Base-by-base conservation (phyloP, 495 filamentous ascomycete species). In the Sordaria brevicollis region DNA sequence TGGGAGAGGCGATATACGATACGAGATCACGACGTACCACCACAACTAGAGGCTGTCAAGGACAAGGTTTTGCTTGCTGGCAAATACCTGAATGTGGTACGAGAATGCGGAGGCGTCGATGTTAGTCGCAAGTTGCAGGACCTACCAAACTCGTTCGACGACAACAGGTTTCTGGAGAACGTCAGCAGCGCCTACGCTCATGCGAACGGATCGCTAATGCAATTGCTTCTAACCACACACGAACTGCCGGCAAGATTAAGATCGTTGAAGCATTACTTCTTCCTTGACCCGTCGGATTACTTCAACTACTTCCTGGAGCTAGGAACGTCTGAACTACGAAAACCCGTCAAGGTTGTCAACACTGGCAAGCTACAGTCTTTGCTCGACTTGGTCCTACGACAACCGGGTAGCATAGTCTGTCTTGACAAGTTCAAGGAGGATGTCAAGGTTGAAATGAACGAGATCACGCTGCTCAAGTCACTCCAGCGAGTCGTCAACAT, bases 1-100 rank as follows among this genome's bases (percentile, higher is more conserved):
- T 99, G 95, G 95, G 95, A 98, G 76, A 93, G 97, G 78, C 86
- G 95, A 69, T 99, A 99, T 74, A 97, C 93, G 13, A 92, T 98
- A 70, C 88, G 95, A 49, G 91, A 96, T 54, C 86, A 92, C 57
- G 93, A 95, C 68, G 89, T 98, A 13, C 95, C 95, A 3, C 94
- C 95, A 13, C 95, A 99, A 77, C 86, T 99, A 6, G 93, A 96
- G 74, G 89, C 84, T 67, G 92, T 98, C 68, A 94, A 92, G 74
- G 93, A 97, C 69, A 97, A 97, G 76, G 93, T 99, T 2, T 83
- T 98, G 9, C 84, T 98, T 4, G 95, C 95, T 17, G 95, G 95
- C 21, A 99, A 99, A 78, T 99, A 99, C 75, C 88, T 99, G 15
- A 99, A 99, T 73, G 95, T 99, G 1, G 95, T 99, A 11, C 86